A percentile compares a stretch with the other conserved stretches of the same genome.
phyloP scores from a whole-genome alignment of 345 rosid species.

The Orychophragmus violaceus region DNA sequence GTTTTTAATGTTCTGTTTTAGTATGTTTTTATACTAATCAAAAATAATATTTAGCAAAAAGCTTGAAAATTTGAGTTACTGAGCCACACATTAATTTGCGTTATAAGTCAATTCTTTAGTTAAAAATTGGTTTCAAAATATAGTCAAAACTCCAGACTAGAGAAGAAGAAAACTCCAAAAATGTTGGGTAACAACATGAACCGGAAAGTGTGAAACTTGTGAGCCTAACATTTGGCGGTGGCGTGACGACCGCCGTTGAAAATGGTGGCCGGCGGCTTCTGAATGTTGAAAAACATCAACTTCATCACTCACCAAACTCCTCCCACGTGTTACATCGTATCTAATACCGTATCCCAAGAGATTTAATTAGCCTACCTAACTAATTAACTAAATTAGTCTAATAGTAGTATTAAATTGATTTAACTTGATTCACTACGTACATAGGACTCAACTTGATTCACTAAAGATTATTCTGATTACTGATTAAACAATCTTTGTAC shows the following conservation, averaged over 20 bases:
- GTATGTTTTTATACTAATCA: too few species aligned
- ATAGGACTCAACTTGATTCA: slow-evolving; percentile 19
- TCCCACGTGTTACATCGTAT: slow-evolving; percentile 12
- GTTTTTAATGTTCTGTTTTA: too few species aligned
- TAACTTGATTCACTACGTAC: slow-evolving; percentile 14
- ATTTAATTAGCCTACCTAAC: slow-evolving; percentile 17
- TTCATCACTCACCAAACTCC: not conserved
- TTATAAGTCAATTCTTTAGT: too few species aligned
- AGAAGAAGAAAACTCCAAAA: not conserved
- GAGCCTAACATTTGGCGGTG: slow-evolving; percentile 12
- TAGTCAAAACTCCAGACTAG: not conserved
- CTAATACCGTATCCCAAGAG: slow-evolving; percentile 18
- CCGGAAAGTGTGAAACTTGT: not conserved
- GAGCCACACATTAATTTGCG: not conserved
- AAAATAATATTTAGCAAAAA: too few species aligned
- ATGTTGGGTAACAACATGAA: not conserved
- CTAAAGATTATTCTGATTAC: not conserved
- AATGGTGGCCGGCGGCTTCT: slow-evolving; percentile 40
- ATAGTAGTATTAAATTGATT: slow-evolving; percentile 4
- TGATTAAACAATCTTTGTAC: not conserved
- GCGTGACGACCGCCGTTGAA: slow-evolving; percentile 23
- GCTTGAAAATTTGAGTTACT: not conserved
- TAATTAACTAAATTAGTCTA: slow-evolving; percentile 2
- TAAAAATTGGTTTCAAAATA: too few species aligned
- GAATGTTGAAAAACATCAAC: not conserved